A percentile compares a stretch with the other conserved stretches of the same genome.
phyloP scores from a whole-genome alignment of 179 eudicot genomes.

The Actinidia arguta region DNA sequence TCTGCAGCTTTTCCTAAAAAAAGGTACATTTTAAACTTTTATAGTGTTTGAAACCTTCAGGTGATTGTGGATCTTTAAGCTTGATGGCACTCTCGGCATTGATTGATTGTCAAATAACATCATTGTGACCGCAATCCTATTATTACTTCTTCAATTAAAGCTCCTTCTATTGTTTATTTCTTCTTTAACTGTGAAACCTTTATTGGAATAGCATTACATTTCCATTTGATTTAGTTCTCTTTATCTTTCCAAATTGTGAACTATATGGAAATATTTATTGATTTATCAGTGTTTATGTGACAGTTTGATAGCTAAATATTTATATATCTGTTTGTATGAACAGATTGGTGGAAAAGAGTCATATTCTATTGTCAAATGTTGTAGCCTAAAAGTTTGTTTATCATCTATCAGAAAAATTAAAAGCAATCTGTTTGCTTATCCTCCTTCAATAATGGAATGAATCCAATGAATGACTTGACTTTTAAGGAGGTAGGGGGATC shows the following conservation, averaged over 20 bases:
- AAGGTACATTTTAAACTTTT: slow-evolving; percentile 11
- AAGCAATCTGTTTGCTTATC: no score
- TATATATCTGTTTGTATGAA: no score
- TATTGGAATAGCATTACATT: no score
- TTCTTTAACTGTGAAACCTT: no score
- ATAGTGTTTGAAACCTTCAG: not conserved
- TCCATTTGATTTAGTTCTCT: no score
- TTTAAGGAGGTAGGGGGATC: not conserved
- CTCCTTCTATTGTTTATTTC: not conserved
- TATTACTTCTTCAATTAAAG: not conserved
- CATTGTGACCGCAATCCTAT: not conserved
- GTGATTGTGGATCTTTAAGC: not conserved
- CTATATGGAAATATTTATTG: no score
- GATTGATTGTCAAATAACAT: not conserved
- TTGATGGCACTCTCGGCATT: not conserved
- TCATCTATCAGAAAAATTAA: not conserved
- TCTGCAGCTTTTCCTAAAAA: slow-evolving; percentile 8
- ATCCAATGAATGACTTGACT: not conserved
- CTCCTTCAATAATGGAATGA: no score
- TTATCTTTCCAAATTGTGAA: no score
- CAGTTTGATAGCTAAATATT: not conserved
- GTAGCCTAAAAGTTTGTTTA: not conserved
- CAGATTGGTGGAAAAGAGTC: no score
- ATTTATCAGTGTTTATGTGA: not conserved
- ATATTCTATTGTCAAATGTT: not conserved